Percentiles rank a stretch among this genome's conserved stretches.
These are phyloP conservation scores for Gyrodon lividus DNA, from an alignment of 768 basidiomycete species.

Conservation along the genomic window DNA sequence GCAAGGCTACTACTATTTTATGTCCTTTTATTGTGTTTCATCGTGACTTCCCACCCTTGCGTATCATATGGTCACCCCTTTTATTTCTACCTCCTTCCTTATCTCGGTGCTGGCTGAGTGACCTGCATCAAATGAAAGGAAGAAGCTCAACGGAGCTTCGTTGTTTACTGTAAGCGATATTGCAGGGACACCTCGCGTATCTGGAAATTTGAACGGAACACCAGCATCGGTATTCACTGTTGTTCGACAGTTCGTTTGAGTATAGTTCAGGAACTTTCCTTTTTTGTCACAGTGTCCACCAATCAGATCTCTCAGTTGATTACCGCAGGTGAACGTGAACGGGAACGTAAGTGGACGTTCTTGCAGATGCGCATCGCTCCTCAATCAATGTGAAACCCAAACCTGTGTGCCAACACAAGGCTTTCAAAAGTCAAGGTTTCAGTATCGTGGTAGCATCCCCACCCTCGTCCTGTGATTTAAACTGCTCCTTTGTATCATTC, in stretches of 20 bases:
- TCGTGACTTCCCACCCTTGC: slow-evolving; percentile 10
- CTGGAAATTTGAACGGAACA: slow-evolving; percentile 21
- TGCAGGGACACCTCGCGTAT: slow-evolving; percentile 25
- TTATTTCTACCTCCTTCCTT: neutral
- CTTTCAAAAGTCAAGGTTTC: neutral
- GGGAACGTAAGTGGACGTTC: no score
- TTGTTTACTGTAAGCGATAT: slow-evolving; percentile 23
- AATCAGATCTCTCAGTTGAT: no score
- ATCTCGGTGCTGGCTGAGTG: neutral
- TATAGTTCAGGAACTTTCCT: no score
- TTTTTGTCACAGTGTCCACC: no score
- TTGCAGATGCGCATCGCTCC: no score
- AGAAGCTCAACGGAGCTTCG: slow-evolving; percentile 23
- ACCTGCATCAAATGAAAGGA: slow-evolving; percentile 8
- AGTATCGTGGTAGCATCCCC: no score
- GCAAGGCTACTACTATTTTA: slow-evolving; percentile 21
- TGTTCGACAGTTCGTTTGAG: no score
- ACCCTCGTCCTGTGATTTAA: neutral
- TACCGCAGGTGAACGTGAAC: no score
- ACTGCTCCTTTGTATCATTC: neutral
- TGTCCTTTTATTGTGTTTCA: slow-evolving; percentile 20
- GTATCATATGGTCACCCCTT: neutral
- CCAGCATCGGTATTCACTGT: no score
- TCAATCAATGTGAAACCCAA: slow-evolving; percentile 12
- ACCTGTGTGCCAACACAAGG: slow-evolving; percentile 14